Evolutionary conservation across 805 yeast species (phyloP).

Genomic region (Starmerella sp.): DNA sequence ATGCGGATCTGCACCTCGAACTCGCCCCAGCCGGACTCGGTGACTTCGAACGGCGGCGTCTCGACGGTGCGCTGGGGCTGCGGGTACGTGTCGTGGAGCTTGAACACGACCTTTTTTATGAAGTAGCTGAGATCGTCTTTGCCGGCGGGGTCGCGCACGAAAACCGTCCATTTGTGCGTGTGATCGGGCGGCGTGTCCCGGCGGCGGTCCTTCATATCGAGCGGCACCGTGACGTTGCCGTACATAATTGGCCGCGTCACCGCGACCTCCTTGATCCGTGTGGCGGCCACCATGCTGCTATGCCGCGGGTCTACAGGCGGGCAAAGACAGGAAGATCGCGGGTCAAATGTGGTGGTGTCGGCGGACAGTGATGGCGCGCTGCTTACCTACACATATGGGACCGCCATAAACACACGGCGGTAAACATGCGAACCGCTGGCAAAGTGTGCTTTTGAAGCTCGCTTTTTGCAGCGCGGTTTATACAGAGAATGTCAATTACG

Average conservation of each 20-base stretch:
- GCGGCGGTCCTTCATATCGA: slow-evolving; percentile 43
- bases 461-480: too few species aligned
- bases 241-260: slow-evolving; percentile 68
- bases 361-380: neutral
- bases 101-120: slow-evolving; percentile 84
- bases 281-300: slow-evolving; percentile 8
- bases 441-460: too few species aligned
- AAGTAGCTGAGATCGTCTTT: slow-evolving; percentile 63
- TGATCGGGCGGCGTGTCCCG: slow-evolving; percentile 71
- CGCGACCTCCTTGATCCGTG: slow-evolving; percentile 41
- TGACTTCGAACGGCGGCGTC: slow-evolving; percentile 82
- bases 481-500: too few species aligned
- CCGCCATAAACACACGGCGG: neutral
- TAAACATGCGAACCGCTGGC: neutral
- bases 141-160: slow-evolving; percentile 68
- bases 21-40: slow-evolving; percentile 99
- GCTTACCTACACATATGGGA: neutral
- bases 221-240: slow-evolving; percentile 69
- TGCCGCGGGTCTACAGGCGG: too few species aligned
- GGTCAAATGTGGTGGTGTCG: too few species aligned
- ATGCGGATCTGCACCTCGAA: slow-evolving; percentile 84
- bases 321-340: too few species aligned
- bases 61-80: slow-evolving; percentile 80
- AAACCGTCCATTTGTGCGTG: slow-evolving; percentile 92
- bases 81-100: slow-evolving; percentile 87